A percentile compares a stretch with the other conserved stretches of the same genome.
Conservation (phyloP, 768 basidiomycete species). For the Lactarius quietus region DNA sequence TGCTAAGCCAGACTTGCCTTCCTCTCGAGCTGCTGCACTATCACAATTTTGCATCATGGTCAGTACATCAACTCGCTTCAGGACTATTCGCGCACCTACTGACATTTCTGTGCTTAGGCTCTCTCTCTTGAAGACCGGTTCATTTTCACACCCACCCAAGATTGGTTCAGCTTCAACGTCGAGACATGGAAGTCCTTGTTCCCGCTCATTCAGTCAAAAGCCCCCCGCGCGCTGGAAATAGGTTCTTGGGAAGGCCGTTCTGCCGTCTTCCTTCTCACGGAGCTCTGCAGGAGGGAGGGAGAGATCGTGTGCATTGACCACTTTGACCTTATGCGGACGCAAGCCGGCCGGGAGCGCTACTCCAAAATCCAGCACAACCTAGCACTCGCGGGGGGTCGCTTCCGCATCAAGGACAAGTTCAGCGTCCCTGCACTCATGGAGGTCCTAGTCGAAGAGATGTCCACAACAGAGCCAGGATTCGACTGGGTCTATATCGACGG, state of each 20-base stretch:
- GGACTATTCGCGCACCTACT: neutral
- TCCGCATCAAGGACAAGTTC: conserved; percentile 48
- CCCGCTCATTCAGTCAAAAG: conserved; percentile 35
- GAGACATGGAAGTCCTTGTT: conserved; percentile 44
- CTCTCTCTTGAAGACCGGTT: conserved; percentile 26
- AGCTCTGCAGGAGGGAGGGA: conserved; percentile 43
- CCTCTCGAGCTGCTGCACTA: neutral
- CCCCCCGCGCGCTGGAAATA: conserved; percentile 52
- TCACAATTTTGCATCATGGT: neutral
- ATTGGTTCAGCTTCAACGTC: conserved; percentile 52
- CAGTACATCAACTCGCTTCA: neutral
- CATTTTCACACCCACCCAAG: conserved; percentile 50
- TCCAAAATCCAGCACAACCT: conserved; percentile 47
- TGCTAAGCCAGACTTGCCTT: neutral
- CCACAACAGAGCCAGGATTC: conserved; percentile 39
- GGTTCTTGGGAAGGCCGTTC: conserved; percentile 66
- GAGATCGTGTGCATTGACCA: conserved; percentile 56
- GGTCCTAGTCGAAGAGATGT: conserved; percentile 46
- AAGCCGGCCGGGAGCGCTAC: conserved; percentile 45
- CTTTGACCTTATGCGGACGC: conserved; percentile 50
- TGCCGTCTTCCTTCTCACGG: conserved; percentile 49
- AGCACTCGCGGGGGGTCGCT: conserved; percentile 40
- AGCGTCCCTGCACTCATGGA: conserved; percentile 50
- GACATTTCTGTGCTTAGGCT: neutral
- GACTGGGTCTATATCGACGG: conserved; percentile 61